Evolutionary conservation across 1,284 basidiomycete species (phyloP), one percentile per base, ranked within the genome.

Genomic region (Trametes polyzona): DNA sequence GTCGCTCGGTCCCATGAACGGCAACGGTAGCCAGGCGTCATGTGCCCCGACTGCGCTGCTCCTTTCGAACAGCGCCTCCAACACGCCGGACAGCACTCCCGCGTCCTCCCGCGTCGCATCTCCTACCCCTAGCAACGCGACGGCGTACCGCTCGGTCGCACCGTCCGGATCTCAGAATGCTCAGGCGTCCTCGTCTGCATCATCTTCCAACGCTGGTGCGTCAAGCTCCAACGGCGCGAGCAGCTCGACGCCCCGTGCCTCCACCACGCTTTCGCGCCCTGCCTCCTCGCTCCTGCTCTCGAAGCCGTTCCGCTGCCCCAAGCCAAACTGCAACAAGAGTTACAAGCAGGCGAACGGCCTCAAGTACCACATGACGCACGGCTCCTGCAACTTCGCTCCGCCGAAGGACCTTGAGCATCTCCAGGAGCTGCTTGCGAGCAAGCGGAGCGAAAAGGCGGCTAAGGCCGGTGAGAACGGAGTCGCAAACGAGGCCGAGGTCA

Each of bases 261-360:
- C 75, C 61, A 77, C 81, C 2, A 81, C 81, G 12, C 76, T 82
- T 51, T 77, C 82, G 16, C 76, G 79, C 6, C 77, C 85, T 23
- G 72, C 83, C 0, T 74, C 81, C 1, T 82, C 82, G 12, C 72
- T 86, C 14, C 74, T 87, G 26, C 73, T 77, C 43, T 88, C 82
- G 63, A 98, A 98, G 74, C 96, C 96, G 0, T 99, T 96, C 87
- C 86, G 90, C 62, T 99, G 96, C 79, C 95, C 95, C 14, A 96
- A 96, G 67, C 90, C 93, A 0, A 96, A 97, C 55, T 99, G 96
- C 80, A 96, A 95, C 79, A 99, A 99, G 83, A 88, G 88, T 42
- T 99, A 99, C 83, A 98, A 98, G 81, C 96, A 98, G 77, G 95
- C 94, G 59, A 94, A 94, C 70, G 92, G 92, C 1, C 82, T 99